phyloP scores from a whole-genome alignment of 2,329 filamentous ascomycete species.

The Colletotrichum sp. region DNA sequence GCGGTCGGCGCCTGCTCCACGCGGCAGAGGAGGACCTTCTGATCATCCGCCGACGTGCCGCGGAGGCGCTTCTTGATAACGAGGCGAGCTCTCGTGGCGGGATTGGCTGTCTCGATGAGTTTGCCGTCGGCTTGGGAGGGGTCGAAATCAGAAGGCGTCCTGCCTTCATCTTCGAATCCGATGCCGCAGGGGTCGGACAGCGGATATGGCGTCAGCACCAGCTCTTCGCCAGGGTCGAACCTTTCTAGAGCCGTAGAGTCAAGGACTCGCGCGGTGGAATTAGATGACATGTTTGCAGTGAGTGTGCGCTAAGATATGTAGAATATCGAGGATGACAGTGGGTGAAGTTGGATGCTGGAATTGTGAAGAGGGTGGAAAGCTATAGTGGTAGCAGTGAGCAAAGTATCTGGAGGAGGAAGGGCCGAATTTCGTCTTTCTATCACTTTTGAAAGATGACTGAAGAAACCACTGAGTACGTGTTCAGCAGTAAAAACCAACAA shows the following conservation, averaged over 20 bases:
- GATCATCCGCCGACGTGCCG: accelerated
- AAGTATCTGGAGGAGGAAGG: neutral
- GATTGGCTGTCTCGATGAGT: neutral
- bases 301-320: neutral
- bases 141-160: neutral
- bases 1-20: neutral
- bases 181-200: neutral
- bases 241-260: neutral
- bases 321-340: neutral
- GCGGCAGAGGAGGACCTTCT: neutral
- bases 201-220: neutral
- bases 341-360: neutral
- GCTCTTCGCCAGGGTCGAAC: neutral
- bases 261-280: neutral
- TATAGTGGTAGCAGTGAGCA: neutral
- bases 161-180: neutral
- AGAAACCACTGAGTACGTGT: neutral
- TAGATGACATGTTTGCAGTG: neutral
- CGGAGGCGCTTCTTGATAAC: neutral
- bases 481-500: neutral
- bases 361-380: neutral
- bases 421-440: neutral
- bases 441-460: neutral
- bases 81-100: neutral
- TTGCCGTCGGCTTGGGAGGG: neutral